Percentiles rank a stretch among this genome's conserved stretches.
Conservation (phyloP, 1,284 basidiomycete species). For the Sporisorium scitamineum region DNA sequence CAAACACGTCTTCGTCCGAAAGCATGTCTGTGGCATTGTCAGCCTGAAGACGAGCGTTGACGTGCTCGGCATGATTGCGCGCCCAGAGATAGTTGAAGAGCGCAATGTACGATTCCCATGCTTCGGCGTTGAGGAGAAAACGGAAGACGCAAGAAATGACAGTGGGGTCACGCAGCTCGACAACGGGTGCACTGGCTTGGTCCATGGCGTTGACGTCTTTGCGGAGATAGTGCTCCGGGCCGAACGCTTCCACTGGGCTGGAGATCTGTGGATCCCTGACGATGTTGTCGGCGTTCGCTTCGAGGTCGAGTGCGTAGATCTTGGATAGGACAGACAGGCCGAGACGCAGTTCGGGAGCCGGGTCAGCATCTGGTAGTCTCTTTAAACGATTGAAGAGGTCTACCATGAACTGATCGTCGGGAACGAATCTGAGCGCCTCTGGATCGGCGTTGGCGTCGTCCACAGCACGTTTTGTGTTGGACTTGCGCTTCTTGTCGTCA, state of each 20-base stretch:
- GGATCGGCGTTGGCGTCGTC: not conserved
- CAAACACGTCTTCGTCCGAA: slow-evolving; percentile 10
- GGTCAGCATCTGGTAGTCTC: not conserved
- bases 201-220: slow-evolving; percentile 4
- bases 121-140: not conserved
- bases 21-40: not conserved
- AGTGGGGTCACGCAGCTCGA: slow-evolving; percentile 12
- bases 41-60: not conserved
- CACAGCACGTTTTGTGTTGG: not conserved
- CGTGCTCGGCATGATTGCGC: slow-evolving; percentile 13
- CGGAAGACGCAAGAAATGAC: not conserved
- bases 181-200: not conserved
- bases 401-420: slow-evolving; percentile 25
- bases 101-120: slow-evolving; percentile 13
- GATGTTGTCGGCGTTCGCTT: slow-evolving; percentile 24
- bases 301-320: slow-evolving; percentile 39
- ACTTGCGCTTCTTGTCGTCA: not conserved
- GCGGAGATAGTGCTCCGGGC: slow-evolving; percentile 14
- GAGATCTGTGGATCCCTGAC: slow-evolving; percentile 18
- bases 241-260: not conserved
- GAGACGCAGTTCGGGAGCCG: not conserved
- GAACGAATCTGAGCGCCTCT: slow-evolving; percentile 20
- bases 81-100: slow-evolving; percentile 50
- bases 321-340: slow-evolving; percentile 14
- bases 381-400: slow-evolving; percentile 12